phyloP scores from a whole-genome alignment of 2,329 filamentous ascomycete genomes.

The Xylaria hypoxylon region DNA sequence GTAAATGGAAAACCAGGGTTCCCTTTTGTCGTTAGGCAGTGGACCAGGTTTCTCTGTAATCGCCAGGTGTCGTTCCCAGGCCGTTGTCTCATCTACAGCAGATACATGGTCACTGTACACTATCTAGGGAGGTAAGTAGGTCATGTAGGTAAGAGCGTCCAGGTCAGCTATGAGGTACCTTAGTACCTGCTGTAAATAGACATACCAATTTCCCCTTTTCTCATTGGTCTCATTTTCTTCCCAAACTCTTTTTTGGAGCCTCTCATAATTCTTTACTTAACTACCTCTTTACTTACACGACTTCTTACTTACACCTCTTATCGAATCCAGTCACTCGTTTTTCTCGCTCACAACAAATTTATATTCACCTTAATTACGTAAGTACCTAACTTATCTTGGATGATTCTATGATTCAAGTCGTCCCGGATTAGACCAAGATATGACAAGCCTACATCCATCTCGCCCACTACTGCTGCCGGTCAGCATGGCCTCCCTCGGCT shows the following conservation, averaged over 20 bases:
- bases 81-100: constrained; percentile 15
- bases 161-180: background rate
- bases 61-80: background rate
- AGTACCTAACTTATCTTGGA: constrained; percentile 14
- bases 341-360: background rate
- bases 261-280: background rate
- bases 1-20: constrained; percentile 19
- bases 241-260: constrained; percentile 1
- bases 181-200: background rate
- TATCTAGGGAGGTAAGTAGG: no score
- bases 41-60: constrained; percentile 18
- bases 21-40: constrained; percentile 3
- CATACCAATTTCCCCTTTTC: constrained; percentile 27
- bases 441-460: constrained; percentile 1
- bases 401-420: constrained; percentile 15
- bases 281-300: background rate
- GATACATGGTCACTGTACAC: no score
- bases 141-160: no score
- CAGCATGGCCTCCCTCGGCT: constrained; percentile 25
- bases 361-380: constrained; percentile 9
- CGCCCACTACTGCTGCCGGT: constrained; percentile 15
- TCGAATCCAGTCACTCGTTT: constrained; percentile 25
- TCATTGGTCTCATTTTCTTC: constrained; percentile 28
- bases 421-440: constrained; percentile 11
- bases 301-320: background rate